These are phyloP conservation scores for Hypholoma sublateritium DNA, from an alignment of 768 basidiomycete genomes.

Conservation along the genomic window DNA sequence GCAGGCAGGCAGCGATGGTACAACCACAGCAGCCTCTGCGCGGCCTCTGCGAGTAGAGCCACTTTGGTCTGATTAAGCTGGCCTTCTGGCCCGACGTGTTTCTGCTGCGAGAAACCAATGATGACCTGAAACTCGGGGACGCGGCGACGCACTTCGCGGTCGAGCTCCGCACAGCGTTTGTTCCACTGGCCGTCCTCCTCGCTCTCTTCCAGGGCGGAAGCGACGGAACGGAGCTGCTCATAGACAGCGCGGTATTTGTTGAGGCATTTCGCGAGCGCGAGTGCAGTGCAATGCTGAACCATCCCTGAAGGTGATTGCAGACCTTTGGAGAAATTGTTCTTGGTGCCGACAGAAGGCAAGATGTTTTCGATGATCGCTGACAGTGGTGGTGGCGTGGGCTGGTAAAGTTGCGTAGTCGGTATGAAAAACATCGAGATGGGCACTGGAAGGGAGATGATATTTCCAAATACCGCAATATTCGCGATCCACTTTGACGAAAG, in stretches of 20 bases:
- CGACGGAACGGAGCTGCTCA: slow-evolving; percentile 46
- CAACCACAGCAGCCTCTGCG: slow-evolving; percentile 79
- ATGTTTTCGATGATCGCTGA: slow-evolving; percentile 72
- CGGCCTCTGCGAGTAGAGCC: slow-evolving; percentile 74
- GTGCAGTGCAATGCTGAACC: slow-evolving; percentile 84
- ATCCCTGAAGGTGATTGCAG: slow-evolving; percentile 69
- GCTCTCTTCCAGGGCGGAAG: slow-evolving; percentile 56
- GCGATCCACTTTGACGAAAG: slow-evolving; percentile 90
- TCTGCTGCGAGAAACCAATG: slow-evolving; percentile 76
- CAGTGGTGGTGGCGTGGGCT: slow-evolving; percentile 76
- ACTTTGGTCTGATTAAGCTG: slow-evolving; percentile 36
- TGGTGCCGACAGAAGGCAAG: slow-evolving; percentile 75
- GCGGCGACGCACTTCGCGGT: slow-evolving; percentile 69
- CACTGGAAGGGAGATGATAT: slow-evolving; percentile 74
- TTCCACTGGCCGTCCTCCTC: slow-evolving; percentile 72
- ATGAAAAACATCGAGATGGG: slow-evolving; percentile 65
- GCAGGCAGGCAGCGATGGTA: slow-evolving; percentile 80
- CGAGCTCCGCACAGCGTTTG: slow-evolving; percentile 64
- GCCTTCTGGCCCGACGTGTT: slow-evolving; percentile 14
- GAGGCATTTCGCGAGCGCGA: slow-evolving; percentile 75
- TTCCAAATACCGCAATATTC: slow-evolving; percentile 81
- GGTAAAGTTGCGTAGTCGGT: slow-evolving; percentile 45
- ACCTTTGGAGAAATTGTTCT: slow-evolving; percentile 77
- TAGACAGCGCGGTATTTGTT: slow-evolving; percentile 65
- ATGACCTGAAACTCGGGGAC: slow-evolving; percentile 88